phyloP scores from a whole-genome alignment of 2,329 filamentous ascomycete genomes.

The Catunica adiposa region DNA sequence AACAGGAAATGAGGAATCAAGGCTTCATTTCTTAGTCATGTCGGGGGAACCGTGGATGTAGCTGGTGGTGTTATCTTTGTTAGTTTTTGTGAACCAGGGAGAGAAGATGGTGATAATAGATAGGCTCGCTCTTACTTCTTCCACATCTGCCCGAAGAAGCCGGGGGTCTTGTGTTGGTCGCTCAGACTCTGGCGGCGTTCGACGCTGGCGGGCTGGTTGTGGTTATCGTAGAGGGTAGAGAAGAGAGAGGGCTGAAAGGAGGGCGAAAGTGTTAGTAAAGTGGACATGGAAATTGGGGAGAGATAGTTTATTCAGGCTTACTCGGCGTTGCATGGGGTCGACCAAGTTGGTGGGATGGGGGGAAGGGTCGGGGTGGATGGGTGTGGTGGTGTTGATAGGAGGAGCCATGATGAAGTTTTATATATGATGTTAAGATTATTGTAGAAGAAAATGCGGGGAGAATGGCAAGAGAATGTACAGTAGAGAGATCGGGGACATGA shows the following conservation, averaged over 20 bases:
- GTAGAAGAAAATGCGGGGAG: no score
- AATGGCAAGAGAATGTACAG: no score
- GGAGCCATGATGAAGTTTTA: neutral
- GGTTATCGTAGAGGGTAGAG: constrained; percentile 34
- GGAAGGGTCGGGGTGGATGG: constrained; percentile 1
- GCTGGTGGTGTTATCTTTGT: neutral
- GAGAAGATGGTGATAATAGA: neutral
- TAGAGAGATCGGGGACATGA: no score
- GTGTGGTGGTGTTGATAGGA: neutral
- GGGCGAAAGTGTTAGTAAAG: neutral
- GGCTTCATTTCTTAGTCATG: constrained; percentile 17
- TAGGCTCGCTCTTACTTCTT: constrained; percentile 30
- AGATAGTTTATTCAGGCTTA: constrained; percentile 9
- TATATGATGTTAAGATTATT: neutral
- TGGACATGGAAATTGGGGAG: neutral
- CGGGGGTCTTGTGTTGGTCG: constrained; percentile 34
- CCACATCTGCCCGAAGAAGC: constrained; percentile 39
- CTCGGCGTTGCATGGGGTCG: constrained; percentile 2
- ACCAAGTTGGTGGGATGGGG: neutral
- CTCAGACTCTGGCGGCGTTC: constrained; percentile 38
- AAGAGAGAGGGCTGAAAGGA: constrained; percentile 21
- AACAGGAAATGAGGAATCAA: no score
- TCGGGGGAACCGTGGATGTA: constrained; percentile 22
- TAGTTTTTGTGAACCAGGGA: neutral
- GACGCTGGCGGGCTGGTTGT: constrained; percentile 27